Percentiles rank a stretch among this genome's conserved stretches.
phyloP scores from a whole-genome alignment of 208 protist species.

The Trypanosoma caninum region DNA sequence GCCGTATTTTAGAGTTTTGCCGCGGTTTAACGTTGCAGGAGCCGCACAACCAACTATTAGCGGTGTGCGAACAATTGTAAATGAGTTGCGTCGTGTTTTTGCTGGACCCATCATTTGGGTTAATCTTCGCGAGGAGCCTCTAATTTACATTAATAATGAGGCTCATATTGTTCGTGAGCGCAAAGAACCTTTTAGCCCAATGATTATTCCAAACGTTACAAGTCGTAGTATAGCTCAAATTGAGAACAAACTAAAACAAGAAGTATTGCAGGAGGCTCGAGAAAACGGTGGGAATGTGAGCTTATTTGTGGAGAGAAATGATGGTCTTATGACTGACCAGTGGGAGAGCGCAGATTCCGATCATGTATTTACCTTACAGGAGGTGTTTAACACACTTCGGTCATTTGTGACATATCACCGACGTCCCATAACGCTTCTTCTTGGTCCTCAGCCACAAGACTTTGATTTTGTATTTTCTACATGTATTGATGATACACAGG shows the following conservation, averaged over 20 bases:
- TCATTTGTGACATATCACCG: conserved; percentile 65
- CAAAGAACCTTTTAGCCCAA: conserved; percentile 60
- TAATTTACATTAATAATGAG: conserved; percentile 85
- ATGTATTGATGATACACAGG: conserved; percentile 71
- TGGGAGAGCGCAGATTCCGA: conserved; percentile 70
- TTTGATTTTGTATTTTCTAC: conserved; percentile 86
- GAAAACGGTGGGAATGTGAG: conserved; percentile 86
- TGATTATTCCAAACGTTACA: conserved; percentile 84
- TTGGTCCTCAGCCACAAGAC: conserved; percentile 71
- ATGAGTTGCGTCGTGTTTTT: conserved; percentile 68
- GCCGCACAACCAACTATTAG: conserved; percentile 76
- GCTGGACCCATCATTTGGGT: conserved; percentile 77
- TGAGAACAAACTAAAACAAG: conserved; percentile 80
- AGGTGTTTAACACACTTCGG: conserved; percentile 56
- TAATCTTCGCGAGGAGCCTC: conserved; percentile 84
- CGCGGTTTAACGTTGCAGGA: conserved; percentile 81
- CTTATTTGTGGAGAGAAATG: conserved; percentile 57
- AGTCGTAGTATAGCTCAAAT: conserved; percentile 67
- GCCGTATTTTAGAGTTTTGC: conserved; percentile 85
- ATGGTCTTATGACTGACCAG: conserved; percentile 79
- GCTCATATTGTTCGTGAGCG: conserved; percentile 85
- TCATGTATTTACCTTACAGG: conserved; percentile 56
- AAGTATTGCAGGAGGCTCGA: conserved; percentile 78
- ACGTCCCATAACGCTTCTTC: conserved; percentile 76
- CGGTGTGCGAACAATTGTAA: conserved; percentile 70